phyloP scores from a whole-genome alignment of 306 rosid genomes.

The Fragaria iinumae region DNA sequence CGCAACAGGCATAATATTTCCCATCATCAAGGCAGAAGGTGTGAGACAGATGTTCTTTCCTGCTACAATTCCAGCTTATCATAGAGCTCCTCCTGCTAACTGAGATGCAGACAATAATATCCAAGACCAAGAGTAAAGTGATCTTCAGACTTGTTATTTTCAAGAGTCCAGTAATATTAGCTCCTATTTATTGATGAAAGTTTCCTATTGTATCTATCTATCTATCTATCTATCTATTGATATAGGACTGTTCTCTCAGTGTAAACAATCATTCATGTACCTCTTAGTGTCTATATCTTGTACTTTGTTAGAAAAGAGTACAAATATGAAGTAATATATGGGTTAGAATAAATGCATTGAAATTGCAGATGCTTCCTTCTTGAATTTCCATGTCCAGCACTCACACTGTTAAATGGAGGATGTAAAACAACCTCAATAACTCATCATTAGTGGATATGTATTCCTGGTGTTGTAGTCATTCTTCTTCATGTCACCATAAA shows the following conservation, averaged over 20 bases:
- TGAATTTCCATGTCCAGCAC: too few species aligned
- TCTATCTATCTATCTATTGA: not conserved
- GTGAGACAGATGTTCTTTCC: slow-evolving; percentile 46
- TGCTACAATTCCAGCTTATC: slow-evolving; percentile 29
- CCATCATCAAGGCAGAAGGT: slow-evolving; percentile 57
- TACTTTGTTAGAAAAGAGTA: not conserved
- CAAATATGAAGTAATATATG: not conserved
- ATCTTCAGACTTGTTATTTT: not conserved
- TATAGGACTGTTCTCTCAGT: not conserved
- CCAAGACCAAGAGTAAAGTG: not conserved
- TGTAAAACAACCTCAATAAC: too few species aligned
- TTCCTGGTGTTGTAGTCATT: too few species aligned
- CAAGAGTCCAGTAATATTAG: not conserved
- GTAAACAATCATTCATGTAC: slow-evolving; percentile 1
- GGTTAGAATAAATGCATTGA: not conserved
- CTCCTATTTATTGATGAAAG: not conserved
- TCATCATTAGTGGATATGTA: too few species aligned
- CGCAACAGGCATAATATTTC: slow-evolving; percentile 49
- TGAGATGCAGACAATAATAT: not conserved
- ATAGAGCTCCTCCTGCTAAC: slow-evolving; percentile 26
- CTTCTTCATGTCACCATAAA: too few species aligned
- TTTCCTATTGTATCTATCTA: not conserved
- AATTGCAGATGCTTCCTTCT: not conserved
- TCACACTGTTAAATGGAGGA: too few species aligned
- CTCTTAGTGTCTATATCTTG: not conserved